These are phyloP conservation scores for Boechera retrofracta DNA, from an alignment of 345 rosid species.

Conservation along the genomic window DNA sequence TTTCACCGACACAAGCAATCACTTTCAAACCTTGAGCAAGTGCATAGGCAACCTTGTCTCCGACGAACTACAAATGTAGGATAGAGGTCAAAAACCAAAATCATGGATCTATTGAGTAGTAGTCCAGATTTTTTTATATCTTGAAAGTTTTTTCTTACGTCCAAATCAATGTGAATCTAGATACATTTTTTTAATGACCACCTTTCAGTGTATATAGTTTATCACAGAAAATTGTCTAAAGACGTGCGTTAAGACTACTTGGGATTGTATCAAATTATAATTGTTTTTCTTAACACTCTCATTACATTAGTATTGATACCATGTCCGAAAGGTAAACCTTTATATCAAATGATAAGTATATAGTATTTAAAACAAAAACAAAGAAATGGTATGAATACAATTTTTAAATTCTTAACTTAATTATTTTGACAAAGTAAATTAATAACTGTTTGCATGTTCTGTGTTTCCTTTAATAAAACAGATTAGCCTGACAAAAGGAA, in stretches of 20 bases:
- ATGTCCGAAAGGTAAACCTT: not conserved
- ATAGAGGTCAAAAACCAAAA: conserved; percentile 14
- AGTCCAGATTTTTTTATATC: not conserved
- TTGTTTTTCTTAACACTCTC: not conserved
- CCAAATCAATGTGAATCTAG: not conserved
- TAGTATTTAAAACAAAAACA: not conserved
- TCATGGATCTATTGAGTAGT: not conserved
- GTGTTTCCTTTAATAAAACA: not conserved
- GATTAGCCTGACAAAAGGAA: not conserved
- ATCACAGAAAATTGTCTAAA: not conserved
- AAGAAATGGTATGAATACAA: not conserved
- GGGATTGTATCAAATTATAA: not conserved
- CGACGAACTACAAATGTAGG: conserved; percentile 67
- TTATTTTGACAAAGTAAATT: not conserved
- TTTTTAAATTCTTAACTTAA: not conserved
- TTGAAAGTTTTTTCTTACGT: conserved; percentile 11
- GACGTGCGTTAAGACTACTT: conserved; percentile 10
- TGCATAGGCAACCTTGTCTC: conserved; percentile 91
- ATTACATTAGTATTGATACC: not conserved
- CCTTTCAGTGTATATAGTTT: not conserved
- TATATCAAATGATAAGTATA: not conserved
- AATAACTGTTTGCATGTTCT: not conserved
- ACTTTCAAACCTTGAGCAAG: conserved; percentile 90
- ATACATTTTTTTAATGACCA: not conserved
- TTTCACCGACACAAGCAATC: conserved; percentile 95